Percentiles rank a stretch among this genome's conserved stretches.
These are phyloP conservation scores for Hypoxylon rubiginosum DNA, from an alignment of 2,329 filamentous ascomycete species.

Conservation along the genomic window DNA sequence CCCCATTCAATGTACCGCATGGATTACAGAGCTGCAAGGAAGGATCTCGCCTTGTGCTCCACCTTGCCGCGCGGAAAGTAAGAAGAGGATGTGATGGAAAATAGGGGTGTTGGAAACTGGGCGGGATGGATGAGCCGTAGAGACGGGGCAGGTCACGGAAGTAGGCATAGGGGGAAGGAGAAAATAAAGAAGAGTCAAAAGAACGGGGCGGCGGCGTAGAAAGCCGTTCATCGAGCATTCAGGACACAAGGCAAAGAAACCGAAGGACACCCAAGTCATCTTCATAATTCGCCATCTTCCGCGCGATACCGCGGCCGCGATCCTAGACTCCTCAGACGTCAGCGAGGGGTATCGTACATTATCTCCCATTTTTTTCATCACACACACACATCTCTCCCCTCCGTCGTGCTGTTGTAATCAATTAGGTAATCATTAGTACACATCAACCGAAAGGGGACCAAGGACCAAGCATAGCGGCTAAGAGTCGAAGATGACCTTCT, in stretches of 20 bases:
- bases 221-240: not conserved
- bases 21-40: slow-evolving; percentile 84
- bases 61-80: slow-evolving; percentile 77
- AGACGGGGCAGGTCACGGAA: not conserved
- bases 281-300: slow-evolving; percentile 22
- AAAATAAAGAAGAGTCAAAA: not conserved
- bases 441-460: slow-evolving; percentile 13
- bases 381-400: not conserved
- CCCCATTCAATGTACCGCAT: slow-evolving; percentile 73
- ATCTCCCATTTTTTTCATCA: not conserved
- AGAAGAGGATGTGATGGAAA: not conserved
- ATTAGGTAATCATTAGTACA: slow-evolving; percentile 1
- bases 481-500: slow-evolving; percentile 67
- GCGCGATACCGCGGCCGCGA: slow-evolving; percentile 1
- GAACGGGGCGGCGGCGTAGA: not conserved
- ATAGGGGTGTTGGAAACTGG: not conserved
- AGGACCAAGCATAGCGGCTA: slow-evolving; percentile 44
- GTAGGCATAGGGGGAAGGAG: not conserved
- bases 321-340: slow-evolving; percentile 24
- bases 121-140: not conserved
- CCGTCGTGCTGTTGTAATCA: not conserved
- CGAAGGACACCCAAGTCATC: slow-evolving; percentile 8
- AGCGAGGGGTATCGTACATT: slow-evolving; percentile 40
- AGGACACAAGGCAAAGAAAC: slow-evolving; percentile 1
- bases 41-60: slow-evolving; percentile 81